These are phyloP conservation scores for Quercus phellos DNA, from an alignment of 331 rosid genomes.

Conservation along the genomic window DNA sequence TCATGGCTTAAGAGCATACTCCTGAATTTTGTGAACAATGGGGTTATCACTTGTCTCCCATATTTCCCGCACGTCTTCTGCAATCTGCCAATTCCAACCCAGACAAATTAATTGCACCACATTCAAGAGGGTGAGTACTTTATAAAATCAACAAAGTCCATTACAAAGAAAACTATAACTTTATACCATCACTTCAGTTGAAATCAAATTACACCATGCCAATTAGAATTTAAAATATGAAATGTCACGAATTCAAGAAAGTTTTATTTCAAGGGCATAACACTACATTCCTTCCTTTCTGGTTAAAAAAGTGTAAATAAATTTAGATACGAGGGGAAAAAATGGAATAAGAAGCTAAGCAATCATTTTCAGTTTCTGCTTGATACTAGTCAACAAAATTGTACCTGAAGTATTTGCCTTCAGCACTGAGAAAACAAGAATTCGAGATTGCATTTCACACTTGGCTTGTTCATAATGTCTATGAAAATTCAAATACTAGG, in stretches of 20 bases:
- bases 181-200: background rate
- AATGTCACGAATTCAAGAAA: background rate
- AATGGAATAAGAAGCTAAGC: background rate
- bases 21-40: slow-evolving; percentile 80
- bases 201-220: background rate
- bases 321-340: background rate
- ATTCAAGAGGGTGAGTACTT: slow-evolving; percentile 2
- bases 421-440: background rate
- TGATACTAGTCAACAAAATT: background rate
- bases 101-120: slow-evolving; percentile 9
- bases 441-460: background rate
- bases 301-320: background rate
- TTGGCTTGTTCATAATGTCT: background rate
- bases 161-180: background rate
- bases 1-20: slow-evolving; percentile 43
- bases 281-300: background rate
- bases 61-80: slow-evolving; percentile 74
- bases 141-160: background rate
- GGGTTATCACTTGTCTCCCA: slow-evolving; percentile 78
- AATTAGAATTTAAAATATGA: background rate
- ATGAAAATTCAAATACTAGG: background rate
- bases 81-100: slow-evolving; percentile 58
- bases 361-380: background rate
- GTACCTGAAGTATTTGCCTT: background rate
- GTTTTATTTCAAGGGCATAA: background rate